Evolutionary conservation across 805 yeast species (phyloP), one percentile per base, ranked within the genome.

Genomic region (Ogataea siamensis): DNA sequence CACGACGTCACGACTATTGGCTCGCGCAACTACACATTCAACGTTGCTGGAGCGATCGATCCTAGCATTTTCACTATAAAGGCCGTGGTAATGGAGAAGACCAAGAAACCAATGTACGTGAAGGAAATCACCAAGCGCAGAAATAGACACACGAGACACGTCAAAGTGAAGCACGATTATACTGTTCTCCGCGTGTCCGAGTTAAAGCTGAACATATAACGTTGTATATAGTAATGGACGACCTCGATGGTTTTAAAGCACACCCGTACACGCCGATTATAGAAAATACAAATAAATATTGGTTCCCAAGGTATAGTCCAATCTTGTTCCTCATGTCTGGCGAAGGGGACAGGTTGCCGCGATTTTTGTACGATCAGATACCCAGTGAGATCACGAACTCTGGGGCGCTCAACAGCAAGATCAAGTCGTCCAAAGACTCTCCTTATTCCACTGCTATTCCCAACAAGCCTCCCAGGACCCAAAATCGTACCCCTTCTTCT

Each of bases 71-170:
- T 73, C 58, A 63, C 75, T 3, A 68, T 89, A 49, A 79, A 74
- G 48, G 97, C 88, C 14, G 75, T 76, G n/a, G 86, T 89, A 28
- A 60, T 83, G n/a, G 96, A 88, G 57, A 84, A 85, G 67, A 83
- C 96, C 2, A 78, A 84, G 50, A 81, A 83, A 47, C 87, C 87
- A 40, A 78, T 81, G 69, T 76, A 80, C 51, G 70, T 80, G 21
- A 78, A 76, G 55, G 86, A 81, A 56, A 77, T 76, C 43, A 83
- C 94, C 19, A 83, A 87, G 58, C 75, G 91, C 64, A 80, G 96
- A 68, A 70, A 81, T 49, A 81, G 88, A 72, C 81, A 83, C 69
- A 69, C 76, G 45, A 72, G 83, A 60, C 74, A 86, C 66, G 70
- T 80, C 5, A 66, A 69, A 18, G 73, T 74, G 31, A 80, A 88